Evolutionary conservation across 192 early-diverging fungal species (phyloP).

Genomic region (Tieghemiomyces parasiticus): DNA sequence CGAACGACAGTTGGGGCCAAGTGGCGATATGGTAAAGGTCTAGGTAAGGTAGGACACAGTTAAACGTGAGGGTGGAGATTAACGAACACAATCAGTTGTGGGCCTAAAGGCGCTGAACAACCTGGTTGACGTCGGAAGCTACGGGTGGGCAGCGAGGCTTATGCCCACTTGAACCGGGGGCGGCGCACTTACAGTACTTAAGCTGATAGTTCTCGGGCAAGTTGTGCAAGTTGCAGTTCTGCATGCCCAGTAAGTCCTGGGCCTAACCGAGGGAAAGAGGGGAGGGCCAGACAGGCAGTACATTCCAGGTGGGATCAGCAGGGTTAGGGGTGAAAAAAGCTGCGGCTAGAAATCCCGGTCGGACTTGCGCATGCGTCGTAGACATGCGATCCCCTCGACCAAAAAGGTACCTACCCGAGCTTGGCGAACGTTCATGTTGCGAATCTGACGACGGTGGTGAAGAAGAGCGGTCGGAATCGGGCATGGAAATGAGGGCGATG

Average conservation of each 20-base stretch:
- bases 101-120: background rate
- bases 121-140: background rate
- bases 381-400: too few relatives aligned
- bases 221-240: slow-evolving; percentile 93
- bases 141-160: background rate
- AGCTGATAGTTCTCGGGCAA: slow-evolving; percentile 99
- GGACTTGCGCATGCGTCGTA: too few relatives aligned
- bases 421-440: too few relatives aligned
- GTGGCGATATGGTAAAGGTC: slow-evolving; percentile 66
- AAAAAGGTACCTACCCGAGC: too few relatives aligned
- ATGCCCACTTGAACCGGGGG: background rate
- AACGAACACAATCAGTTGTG: background rate
- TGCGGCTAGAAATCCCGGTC: too few relatives aligned
- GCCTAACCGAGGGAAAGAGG: too few relatives aligned
- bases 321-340: too few relatives aligned
- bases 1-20: slow-evolving; percentile 88
- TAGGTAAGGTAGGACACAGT: slow-evolving; percentile 11
- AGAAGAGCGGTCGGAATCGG: too few relatives aligned
- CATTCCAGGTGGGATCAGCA: too few relatives aligned
- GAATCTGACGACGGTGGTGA: too few relatives aligned
- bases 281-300: too few relatives aligned
- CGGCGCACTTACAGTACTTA: slow-evolving; percentile 75
- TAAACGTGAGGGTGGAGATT: background rate
- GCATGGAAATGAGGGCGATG: too few relatives aligned
- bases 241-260: slow-evolving; percentile 84